A percentile compares a stretch with the other conserved stretches of the same genome.
These are phyloP conservation scores for Gastrolobium villosum DNA, from an alignment of 306 rosid species.

Conservation along the genomic window DNA sequence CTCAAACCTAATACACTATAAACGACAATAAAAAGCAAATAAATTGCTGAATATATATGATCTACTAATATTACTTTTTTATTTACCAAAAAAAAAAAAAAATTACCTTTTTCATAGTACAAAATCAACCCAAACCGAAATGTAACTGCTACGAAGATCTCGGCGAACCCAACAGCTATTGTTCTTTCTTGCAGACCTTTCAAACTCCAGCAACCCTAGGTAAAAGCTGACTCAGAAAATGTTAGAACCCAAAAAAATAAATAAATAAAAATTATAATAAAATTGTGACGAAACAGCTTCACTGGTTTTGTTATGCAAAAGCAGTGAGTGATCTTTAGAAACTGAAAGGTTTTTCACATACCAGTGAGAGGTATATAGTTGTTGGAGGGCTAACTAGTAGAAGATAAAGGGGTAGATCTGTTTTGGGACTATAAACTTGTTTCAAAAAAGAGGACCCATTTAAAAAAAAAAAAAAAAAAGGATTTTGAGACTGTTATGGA, in stretches of 20 bases:
- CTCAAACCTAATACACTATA: background rate
- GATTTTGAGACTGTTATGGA: background rate
- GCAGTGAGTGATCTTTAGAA: background rate
- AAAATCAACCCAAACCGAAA: slow-evolving; percentile 46
- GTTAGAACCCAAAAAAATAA: slow-evolving; percentile 10
- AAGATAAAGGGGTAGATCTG: slow-evolving; percentile 51
- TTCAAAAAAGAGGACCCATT: slow-evolving; percentile 12
- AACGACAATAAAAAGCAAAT: background rate
- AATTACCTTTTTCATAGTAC: slow-evolving; percentile 32
- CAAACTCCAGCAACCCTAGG: slow-evolving; percentile 37
- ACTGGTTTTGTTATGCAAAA: background rate
- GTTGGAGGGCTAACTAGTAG: background rate
- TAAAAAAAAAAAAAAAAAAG: background rate
- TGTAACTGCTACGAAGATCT: slow-evolving; percentile 63
- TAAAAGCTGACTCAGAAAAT: background rate
- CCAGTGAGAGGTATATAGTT: slow-evolving; percentile 35
- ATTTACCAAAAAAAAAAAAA: too few relatives aligned
- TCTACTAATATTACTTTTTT: background rate
- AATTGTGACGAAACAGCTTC: background rate
- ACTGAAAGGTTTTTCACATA: background rate
- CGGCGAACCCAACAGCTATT: slow-evolving; percentile 54
- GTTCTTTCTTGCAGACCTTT: slow-evolving; percentile 14
- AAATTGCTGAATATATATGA: too few relatives aligned
- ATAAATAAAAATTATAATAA: background rate
- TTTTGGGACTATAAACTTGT: background rate